phyloP scores from a whole-genome alignment of 2,329 filamentous ascomycete species.

The Colletotrichum sp. region DNA sequence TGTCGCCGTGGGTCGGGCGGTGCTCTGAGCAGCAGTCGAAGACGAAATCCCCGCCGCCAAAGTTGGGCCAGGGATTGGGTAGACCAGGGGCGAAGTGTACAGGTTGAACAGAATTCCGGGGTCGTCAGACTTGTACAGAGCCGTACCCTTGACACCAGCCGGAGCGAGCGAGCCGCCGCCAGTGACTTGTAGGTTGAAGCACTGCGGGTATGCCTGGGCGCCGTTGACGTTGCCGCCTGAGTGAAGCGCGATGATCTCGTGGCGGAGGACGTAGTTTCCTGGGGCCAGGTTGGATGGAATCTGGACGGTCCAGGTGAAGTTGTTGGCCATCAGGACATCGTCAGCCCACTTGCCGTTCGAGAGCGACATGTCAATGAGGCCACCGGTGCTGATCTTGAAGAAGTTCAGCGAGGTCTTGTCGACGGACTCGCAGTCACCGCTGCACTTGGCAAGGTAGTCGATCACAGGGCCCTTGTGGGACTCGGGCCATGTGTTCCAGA shows the following conservation, averaged over 20 bases:
- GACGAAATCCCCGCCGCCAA: slow-evolving; percentile 22
- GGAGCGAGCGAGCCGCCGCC: slow-evolving; percentile 37
- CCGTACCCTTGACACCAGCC: slow-evolving; percentile 36
- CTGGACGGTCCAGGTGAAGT: slow-evolving; percentile 49
- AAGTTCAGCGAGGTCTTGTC: slow-evolving; percentile 56
- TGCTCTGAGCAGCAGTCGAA: slow-evolving; percentile 19
- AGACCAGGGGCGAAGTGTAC: slow-evolving; percentile 30
- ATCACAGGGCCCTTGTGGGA: slow-evolving; percentile 66
- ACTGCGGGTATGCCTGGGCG: slow-evolving; percentile 57
- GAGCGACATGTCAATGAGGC: slow-evolving; percentile 48
- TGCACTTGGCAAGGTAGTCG: slow-evolving; percentile 62
- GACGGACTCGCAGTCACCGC: slow-evolving; percentile 53
- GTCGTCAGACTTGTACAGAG: slow-evolving; percentile 37
- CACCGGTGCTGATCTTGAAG: slow-evolving; percentile 63
- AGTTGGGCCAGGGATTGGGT: slow-evolving; percentile 34
- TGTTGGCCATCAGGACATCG: slow-evolving; percentile 54
- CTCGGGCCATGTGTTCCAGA: slow-evolving; percentile 70
- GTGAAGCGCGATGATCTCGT: slow-evolving; percentile 62
- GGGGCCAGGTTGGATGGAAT: slow-evolving; percentile 51
- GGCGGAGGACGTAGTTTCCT: slow-evolving; percentile 59
- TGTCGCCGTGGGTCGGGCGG: neutral
- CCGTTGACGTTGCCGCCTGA: slow-evolving; percentile 42
- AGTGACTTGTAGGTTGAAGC: slow-evolving; percentile 51
- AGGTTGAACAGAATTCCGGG: slow-evolving; percentile 40
- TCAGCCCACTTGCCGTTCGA: slow-evolving; percentile 58